These are phyloP conservation scores for Lavandula angustifolia DNA, from an alignment of 257 asterid genomes.

Conservation along the genomic window DNA sequence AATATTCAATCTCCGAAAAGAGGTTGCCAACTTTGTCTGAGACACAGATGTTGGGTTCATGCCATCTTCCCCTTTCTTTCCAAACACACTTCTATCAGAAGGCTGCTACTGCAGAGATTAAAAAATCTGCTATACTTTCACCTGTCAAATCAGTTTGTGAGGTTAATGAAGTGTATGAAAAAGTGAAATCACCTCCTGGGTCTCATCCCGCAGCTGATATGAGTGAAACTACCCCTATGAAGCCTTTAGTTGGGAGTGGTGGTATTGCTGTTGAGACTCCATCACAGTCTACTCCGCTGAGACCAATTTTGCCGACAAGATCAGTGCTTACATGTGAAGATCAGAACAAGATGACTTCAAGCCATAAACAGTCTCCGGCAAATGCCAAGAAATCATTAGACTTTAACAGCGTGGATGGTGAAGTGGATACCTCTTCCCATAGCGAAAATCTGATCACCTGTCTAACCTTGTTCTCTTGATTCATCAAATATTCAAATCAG, in stretches of 20 bases:
- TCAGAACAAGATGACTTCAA: constrained; percentile 44
- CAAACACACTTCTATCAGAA: constrained; percentile 41
- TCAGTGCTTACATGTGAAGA: constrained; percentile 43
- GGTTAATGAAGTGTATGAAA: constrained; percentile 39
- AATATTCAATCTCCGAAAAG: constrained; percentile 33
- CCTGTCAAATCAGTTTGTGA: constrained; percentile 36
- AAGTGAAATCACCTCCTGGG: constrained; percentile 30
- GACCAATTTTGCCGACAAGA: constrained; percentile 46
- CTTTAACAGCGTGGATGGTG: constrained; percentile 45
- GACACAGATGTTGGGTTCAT: constrained; percentile 40
- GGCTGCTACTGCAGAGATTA: constrained; percentile 37
- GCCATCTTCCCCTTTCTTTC: constrained; percentile 60
- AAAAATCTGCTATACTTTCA: constrained; percentile 40
- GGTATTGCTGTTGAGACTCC: constrained; percentile 64
- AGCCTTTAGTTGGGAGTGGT: constrained; percentile 42
- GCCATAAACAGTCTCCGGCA: constrained; percentile 49
- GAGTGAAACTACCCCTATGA: constrained; percentile 62
- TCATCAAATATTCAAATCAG: constrained; percentile 63
- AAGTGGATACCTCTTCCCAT: constrained; percentile 35
- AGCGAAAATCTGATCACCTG: constrained; percentile 45
- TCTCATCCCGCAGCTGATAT: constrained; percentile 37
- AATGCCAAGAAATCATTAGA: constrained; percentile 70
- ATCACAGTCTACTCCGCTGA: constrained; percentile 64
- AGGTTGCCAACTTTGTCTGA: constrained; percentile 39
- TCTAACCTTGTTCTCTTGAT: constrained; percentile 60